phyloP scores from a whole-genome alignment of 768 basidiomycete species.

The Tricholoma sp. region DNA sequence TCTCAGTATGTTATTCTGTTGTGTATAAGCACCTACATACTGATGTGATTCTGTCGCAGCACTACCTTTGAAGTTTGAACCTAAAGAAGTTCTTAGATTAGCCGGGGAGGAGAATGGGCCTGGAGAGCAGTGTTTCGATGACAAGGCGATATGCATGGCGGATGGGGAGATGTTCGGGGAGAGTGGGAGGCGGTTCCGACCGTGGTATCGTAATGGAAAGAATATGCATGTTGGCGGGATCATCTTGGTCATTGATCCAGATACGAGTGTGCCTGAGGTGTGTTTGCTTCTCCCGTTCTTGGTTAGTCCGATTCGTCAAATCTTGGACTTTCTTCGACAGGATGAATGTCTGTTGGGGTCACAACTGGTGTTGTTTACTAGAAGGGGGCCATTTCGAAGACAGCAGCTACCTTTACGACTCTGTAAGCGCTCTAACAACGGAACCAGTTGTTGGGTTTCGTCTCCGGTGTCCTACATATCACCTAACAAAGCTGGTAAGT shows the following conservation, averaged over 20 bases:
- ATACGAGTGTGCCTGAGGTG: slow-evolving; percentile 73
- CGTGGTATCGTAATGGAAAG: slow-evolving; percentile 71
- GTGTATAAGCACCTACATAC: neutral
- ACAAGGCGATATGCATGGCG: slow-evolving; percentile 66
- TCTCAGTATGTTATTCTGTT: slow-evolving; percentile 24
- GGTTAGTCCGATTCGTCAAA: too few relatives aligned
- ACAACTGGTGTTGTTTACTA: too few relatives aligned
- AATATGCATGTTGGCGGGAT: slow-evolving; percentile 72
- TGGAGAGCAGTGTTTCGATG: slow-evolving; percentile 54
- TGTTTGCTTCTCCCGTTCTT: too few relatives aligned
- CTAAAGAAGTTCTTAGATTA: slow-evolving; percentile 45
- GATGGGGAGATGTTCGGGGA: slow-evolving; percentile 68
- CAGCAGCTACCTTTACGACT: too few relatives aligned
- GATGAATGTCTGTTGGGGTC: too few relatives aligned
- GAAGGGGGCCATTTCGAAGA: too few relatives aligned
- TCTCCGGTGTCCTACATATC: too few relatives aligned
- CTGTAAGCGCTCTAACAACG: too few relatives aligned
- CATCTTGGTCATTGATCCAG: slow-evolving; percentile 77
- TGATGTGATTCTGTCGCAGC: slow-evolving; percentile 16
- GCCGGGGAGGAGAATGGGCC: slow-evolving; percentile 34
- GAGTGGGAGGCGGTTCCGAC: too few relatives aligned
- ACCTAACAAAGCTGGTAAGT: too few relatives aligned
- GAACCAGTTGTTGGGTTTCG: too few relatives aligned
- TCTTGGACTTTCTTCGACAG: too few relatives aligned
- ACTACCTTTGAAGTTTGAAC: slow-evolving; percentile 58